A percentile compares a stretch with the other conserved stretches of the same genome.
Conservation (phyloP, 495 filamentous ascomycete genomes). For the Filosporella fistucella region DNA sequence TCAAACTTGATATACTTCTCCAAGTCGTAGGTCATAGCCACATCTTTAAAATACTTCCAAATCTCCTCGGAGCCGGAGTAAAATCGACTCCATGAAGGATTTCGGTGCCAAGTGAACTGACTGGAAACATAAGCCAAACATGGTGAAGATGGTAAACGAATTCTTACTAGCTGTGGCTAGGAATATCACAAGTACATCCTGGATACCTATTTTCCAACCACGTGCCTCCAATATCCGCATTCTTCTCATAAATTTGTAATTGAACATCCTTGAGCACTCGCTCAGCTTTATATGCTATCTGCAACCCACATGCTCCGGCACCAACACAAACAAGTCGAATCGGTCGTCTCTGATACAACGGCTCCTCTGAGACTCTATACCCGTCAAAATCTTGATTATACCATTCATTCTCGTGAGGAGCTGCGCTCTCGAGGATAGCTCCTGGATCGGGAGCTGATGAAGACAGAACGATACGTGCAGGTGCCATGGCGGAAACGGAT, state of each 20-base stretch:
- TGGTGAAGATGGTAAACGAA: too few species aligned
- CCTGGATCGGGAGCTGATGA: too few species aligned
- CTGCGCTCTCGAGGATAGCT: too few species aligned
- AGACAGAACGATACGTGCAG: too few species aligned
- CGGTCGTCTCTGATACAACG: not conserved
- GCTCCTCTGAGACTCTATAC: not conserved
- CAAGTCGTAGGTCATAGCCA: constrained; percentile 35
- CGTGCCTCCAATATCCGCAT: constrained; percentile 56
- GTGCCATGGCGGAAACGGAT: too few species aligned
- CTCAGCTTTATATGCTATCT: not conserved
- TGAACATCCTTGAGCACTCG: constrained; percentile 28
- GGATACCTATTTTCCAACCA: constrained; percentile 57
- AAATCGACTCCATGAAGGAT: constrained; percentile 49
- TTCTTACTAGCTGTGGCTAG: constrained; percentile 51
- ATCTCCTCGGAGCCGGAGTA: constrained; percentile 55
- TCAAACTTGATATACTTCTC: constrained; percentile 28
- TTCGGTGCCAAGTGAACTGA: constrained; percentile 45
- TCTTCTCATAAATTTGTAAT: constrained; percentile 70
- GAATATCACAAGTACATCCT: constrained; percentile 48
- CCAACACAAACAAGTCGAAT: not conserved
- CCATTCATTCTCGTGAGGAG: constrained; percentile 16
- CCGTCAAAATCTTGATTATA: constrained; percentile 16
- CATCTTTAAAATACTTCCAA: constrained; percentile 45
- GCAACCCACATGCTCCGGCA: not conserved
- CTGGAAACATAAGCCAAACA: constrained; percentile 51